Conservation (phyloP, 257 asterid species). For the Solanum virginianum region DNA sequence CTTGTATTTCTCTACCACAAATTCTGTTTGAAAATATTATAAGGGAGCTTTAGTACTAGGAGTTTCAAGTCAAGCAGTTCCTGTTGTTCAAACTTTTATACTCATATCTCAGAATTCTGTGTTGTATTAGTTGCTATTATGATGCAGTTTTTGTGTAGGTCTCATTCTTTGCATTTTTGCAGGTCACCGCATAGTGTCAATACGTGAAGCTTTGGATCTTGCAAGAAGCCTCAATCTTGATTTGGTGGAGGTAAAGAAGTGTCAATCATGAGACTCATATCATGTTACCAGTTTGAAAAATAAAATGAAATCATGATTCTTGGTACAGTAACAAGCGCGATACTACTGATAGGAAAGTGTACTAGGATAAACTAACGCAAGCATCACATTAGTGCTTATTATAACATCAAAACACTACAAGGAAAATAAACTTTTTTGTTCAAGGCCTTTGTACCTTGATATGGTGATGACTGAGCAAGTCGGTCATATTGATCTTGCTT, state of each 20-base stretch:
- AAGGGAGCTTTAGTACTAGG: background rate
- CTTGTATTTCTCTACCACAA: background rate
- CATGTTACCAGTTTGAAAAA: background rate
- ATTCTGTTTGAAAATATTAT: background rate
- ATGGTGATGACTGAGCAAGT: background rate
- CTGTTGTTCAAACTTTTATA: background rate
- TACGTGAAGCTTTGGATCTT: constrained; percentile 40
- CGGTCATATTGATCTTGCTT: background rate
- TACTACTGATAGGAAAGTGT: background rate
- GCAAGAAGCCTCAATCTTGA: constrained; percentile 55
- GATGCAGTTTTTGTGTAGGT: background rate
- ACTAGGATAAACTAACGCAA: background rate
- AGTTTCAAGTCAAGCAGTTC: background rate
- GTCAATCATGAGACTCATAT: background rate
- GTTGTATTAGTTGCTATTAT: background rate
- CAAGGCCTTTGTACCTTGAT: background rate
- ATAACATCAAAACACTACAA: background rate
- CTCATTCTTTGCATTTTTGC: constrained; percentile 5
- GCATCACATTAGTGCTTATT: background rate
- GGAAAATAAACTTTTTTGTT: background rate
- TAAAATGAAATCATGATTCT: background rate
- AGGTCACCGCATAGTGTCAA: constrained; percentile 52
- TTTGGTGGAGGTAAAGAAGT: constrained; percentile 65
- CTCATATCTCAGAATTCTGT: background rate
- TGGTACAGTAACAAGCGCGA: background rate